Base-by-base conservation (phyloP, 371 early-diverging fungal genomes). In the Mortierella sp. region DNA sequence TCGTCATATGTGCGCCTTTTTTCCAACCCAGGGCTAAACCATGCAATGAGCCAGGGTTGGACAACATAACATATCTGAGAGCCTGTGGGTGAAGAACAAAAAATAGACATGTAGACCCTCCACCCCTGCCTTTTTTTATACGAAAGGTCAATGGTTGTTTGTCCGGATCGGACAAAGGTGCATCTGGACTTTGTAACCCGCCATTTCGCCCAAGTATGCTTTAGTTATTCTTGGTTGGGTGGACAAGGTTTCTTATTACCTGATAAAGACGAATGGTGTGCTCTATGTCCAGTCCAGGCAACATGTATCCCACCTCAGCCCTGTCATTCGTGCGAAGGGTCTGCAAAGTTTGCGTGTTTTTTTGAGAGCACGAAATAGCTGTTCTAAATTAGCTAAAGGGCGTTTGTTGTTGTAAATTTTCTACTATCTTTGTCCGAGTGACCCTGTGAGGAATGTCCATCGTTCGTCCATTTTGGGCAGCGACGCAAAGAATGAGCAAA, bases 341-440 rank as follows among this genome's bases (percentile, higher is more conserved):
- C n/a, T n/a, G n/a, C n/a, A n/a, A n/a, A n/a, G n/a, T n/a, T n/a
- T n/a, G n/a, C n/a, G n/a, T n/a, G n/a, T n/a, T n/a, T n/a, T n/a
- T n/a, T n/a, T n/a, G n/a, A n/a, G n/a, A n/a, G n/a, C n/a, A n/a
- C n/a, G n/a, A n/a, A n/a, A n/a, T n/a, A n/a, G n/a, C n/a, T n/a
- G n/a, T n/a, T n/a, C n/a, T n/a, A n/a, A 61, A 61, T 61, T 61
- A 8, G 37, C 61, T 39, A 61, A 22, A 61, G 34, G 10, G 61
- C 37, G 37, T 53, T 24, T 50, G 1, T 24, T 50, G n/a, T 24
- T 24, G 31, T 55, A 4, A 9, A 39, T 31, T 37, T 61, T n/a
- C 48, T 48, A 24, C 65, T 64, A 41, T 64, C 43, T 40, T 64
- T 64, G 61, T 61, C 61, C 37, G 64, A 64, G 45, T 29, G 45